Evolutionary conservation across 768 basidiomycete species (phyloP).

Genomic region (Lyophyllum shimeji): DNA sequence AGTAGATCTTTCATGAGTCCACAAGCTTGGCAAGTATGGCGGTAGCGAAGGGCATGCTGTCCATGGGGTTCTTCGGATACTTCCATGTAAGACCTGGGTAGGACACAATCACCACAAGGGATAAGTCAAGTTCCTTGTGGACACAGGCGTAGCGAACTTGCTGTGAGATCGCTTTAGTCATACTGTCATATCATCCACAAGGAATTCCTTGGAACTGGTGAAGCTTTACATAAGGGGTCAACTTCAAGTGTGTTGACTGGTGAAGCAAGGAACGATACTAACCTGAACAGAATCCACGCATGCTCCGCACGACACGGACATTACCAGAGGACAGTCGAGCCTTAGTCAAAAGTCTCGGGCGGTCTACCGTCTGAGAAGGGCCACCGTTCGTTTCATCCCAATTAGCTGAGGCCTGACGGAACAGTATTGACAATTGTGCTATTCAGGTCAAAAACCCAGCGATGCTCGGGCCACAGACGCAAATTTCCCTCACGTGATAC

Average conservation of each 20-base stretch:
- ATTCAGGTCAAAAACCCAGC: too few species aligned
- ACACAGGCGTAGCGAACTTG: background rate
- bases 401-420: background rate
- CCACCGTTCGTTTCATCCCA: background rate
- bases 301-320: background rate
- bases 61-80: background rate
- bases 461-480: background rate
- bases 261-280: background rate
- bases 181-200: background rate
- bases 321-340: background rate
- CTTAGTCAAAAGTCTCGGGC: background rate
- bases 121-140: background rate
- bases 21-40: background rate
- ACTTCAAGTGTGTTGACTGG: background rate
- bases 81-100: background rate
- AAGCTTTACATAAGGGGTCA: background rate
- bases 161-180: background rate
- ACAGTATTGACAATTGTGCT: too few species aligned
- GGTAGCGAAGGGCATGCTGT: slow-evolving; percentile 2
- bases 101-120: slow-evolving; percentile 1
- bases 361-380: too few species aligned
- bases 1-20: background rate
- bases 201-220: background rate
- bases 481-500: background rate
- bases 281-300: background rate